Base-by-base conservation (phyloP, 306 rosid species). In the Begonia masoniana region DNA sequence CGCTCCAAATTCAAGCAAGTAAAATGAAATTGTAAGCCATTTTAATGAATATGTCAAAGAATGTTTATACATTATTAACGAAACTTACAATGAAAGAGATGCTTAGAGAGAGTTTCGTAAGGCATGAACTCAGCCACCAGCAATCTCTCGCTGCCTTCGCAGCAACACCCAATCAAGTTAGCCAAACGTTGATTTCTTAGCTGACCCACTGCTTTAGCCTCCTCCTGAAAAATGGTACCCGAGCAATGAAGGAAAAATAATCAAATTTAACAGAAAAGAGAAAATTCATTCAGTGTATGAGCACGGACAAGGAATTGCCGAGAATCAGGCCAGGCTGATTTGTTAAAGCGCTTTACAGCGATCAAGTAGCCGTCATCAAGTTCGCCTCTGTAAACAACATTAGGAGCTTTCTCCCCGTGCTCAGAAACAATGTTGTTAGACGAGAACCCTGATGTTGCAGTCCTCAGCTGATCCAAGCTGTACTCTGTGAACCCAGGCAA, bases 361-460 rank as follows among this genome's bases (percentile, higher is more conserved):
- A 92, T 61, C 67, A 63, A 73, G 51, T 62, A 62, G 50, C 79
- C 95, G 36, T 80, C 96, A 10, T 79, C 85, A 61, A 92, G 76
- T 67, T 51, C 65, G 16, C 99, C 99, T 72, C 56, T 72, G 52
- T 83, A 92, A 13, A 92, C 99, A 67, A 92, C 93, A 78, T 92
- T 92, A 1, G 99, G 99, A 77, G 99, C 99, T 65, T 83, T 92
- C 77, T 87, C 99, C 2, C 99, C 99, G 43, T 92, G 99, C 68
- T 92, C 99, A 13, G 99, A 92, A 7, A 92, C 99, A 51, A 92
- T 81, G 76, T 79, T 79, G 59, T 87, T 95, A 2, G 87, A 59
- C 70, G 89, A 92, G 65, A 92, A 92, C 21, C 87, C 99, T 8
- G 76, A 76, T 51, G 99, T 87, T 41, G 96, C 96, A 51, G 71